These are phyloP conservation scores for Venturia aucupariae DNA, from an alignment of 2,329 filamentous ascomycete species.

Conservation along the genomic window DNA sequence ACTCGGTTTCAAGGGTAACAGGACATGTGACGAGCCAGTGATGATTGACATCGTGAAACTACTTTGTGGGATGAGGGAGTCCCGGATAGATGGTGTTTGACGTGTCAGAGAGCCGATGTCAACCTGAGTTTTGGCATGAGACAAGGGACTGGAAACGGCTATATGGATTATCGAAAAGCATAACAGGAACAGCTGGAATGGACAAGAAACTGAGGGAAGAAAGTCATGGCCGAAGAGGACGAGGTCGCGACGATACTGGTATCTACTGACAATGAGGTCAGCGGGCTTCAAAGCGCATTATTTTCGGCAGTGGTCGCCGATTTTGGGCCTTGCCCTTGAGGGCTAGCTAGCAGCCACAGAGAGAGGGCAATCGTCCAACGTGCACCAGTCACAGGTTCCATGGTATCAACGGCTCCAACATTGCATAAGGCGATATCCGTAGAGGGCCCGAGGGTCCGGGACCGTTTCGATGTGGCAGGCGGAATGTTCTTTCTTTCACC, in stretches of 20 bases:
- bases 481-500: neutral
- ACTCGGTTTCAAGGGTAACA: neutral
- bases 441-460: neutral
- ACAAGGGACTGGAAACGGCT: neutral
- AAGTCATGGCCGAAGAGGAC: neutral
- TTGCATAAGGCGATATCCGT: slow-evolving; percentile 4
- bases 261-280: slow-evolving; percentile 5
- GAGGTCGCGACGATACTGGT: neutral
- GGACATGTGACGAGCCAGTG: neutral
- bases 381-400: slow-evolving; percentile 6
- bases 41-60: slow-evolving; percentile 3
- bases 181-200: neutral
- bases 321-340: neutral
- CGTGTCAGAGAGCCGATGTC: neutral
- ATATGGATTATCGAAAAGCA: neutral
- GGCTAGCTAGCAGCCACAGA: slow-evolving; percentile 8
- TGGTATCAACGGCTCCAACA: neutral
- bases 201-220: neutral
- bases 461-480: neutral
- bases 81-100: slow-evolving; percentile 3
- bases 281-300: neutral
- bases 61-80: neutral
- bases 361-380: slow-evolving; percentile 3
- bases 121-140: neutral
- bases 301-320: neutral